phyloP scores from a whole-genome alignment of 108 stramenopile genomes.

The Nitzschia sp. region DNA sequence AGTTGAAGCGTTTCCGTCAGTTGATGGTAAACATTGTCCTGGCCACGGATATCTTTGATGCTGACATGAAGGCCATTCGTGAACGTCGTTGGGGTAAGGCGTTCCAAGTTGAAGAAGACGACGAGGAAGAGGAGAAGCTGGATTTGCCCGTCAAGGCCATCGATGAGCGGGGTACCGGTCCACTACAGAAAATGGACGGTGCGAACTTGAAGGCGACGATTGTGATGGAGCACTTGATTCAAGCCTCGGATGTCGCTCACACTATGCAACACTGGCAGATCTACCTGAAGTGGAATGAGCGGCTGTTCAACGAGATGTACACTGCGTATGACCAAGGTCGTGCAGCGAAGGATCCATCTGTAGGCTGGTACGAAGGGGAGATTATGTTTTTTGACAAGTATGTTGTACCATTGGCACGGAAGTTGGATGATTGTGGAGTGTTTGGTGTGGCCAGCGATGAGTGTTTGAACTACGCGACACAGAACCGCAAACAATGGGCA shows the following conservation, averaged over 20 bases:
- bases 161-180: neutral
- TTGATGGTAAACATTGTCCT: slow-evolving; percentile 52
- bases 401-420: slow-evolving; percentile 31
- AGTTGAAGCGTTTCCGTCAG: slow-evolving; percentile 51
- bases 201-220: neutral
- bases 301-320: slow-evolving; percentile 49
- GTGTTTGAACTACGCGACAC: neutral
- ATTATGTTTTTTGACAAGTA: slow-evolving; percentile 50
- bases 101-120: slow-evolving; percentile 14
- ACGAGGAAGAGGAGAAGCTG: slow-evolving; percentile 7
- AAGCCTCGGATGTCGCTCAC: slow-evolving; percentile 22
- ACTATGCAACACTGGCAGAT: slow-evolving; percentile 50
- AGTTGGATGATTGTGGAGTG: slow-evolving; percentile 47
- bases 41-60: slow-evolving; percentile 59
- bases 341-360: slow-evolving; percentile 39
- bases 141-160: slow-evolving; percentile 12
- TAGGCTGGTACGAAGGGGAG: slow-evolving; percentile 54
- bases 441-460: slow-evolving; percentile 22
- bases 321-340: slow-evolving; percentile 27
- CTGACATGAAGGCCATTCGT: slow-evolving; percentile 32
- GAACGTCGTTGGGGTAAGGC: slow-evolving; percentile 46
- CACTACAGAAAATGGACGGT: neutral
- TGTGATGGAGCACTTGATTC: no score
- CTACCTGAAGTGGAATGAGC: slow-evolving; percentile 54
- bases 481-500: neutral